Evolutionary conservation across 805 yeast species (phyloP), one percentile per base, ranked within the genome.

Genomic region (Suhomyces sp.): DNA sequence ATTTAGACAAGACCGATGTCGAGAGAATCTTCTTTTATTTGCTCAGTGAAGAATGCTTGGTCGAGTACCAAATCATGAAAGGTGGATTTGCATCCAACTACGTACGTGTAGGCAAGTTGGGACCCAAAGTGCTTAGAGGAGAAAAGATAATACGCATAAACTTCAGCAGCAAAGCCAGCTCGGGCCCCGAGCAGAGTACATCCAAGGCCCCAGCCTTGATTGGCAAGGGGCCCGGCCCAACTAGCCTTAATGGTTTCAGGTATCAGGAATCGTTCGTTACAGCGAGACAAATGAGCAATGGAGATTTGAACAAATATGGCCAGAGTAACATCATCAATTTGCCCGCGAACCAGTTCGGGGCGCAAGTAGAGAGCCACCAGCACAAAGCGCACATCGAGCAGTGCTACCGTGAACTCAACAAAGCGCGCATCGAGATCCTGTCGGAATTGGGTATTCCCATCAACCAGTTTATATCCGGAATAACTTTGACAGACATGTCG

Each of bases 21-120:
- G 97, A 92, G 66, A 75, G 98, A 55, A 81, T 94, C 6, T 87
- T 92, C 56, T 91, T 89, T 65, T 86, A 86, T 57, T 69, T 94
- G 53, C 78, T 89, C 24, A 80, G 87, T 9, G 83, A 83, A 51
- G 80, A 82, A 21, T 77, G 84, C 12, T 66, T 94, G 33, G 77
- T 77, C 52, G 97, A 92, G 64, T 86, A 84, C 60, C 80, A 90
- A 2, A 73, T 85, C 5, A 81, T 84, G 76, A 88, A 84, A 58
- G 79, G 83, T n/a, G 96, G 97, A 0, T 92, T 86, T 72, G 87
- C 96, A 0, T 73, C 87, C 1, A 86, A 87, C 49, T 93, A 93
- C 61, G 79, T 92, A 4, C 76, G 76, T 55, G 58, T 77, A 1
- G 96, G 96, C 0, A 72, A 75, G 0, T 69, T 77, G n/a, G 83